phyloP scores from a whole-genome alignment of 2,329 filamentous ascomycete species.

The Neopestalotiopsis clavispora region DNA sequence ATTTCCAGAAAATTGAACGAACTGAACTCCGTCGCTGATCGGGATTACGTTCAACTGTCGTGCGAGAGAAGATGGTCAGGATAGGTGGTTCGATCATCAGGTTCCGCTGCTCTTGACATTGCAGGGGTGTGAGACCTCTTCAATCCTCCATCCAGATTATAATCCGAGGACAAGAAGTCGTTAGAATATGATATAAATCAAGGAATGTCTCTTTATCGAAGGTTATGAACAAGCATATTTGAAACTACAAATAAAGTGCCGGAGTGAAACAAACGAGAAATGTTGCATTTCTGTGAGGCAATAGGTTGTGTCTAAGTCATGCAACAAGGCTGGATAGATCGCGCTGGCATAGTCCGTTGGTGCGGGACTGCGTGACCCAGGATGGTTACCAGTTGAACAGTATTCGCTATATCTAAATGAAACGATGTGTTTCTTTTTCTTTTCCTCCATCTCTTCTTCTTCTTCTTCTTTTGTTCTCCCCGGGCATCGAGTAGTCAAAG shows the following conservation, averaged over 20 bases:
- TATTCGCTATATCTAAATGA: not conserved
- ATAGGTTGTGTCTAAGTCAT: not conserved
- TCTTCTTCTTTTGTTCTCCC: too few species aligned
- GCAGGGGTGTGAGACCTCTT: not conserved
- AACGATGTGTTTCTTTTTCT: not conserved
- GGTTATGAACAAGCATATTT: too few species aligned
- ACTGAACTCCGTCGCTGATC: conserved; percentile 2
- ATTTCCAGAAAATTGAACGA: not conserved
- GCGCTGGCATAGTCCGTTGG: not conserved
- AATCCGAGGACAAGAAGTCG: too few species aligned
- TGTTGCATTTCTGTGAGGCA: not conserved
- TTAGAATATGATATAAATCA: too few species aligned
- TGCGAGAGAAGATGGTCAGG: not conserved
- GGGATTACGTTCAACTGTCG: conserved; percentile 2
- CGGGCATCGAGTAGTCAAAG: too few species aligned
- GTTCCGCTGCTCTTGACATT: not conserved
- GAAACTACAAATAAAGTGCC: too few species aligned
- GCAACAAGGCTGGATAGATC: not conserved
- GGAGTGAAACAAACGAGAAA: not conserved
- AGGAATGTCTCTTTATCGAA: too few species aligned
- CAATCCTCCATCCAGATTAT: too few species aligned
- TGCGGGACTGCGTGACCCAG: not conserved
- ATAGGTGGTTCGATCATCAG: conserved; percentile 13
- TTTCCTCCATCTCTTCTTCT: too few species aligned
- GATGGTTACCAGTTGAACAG: not conserved